These are phyloP conservation scores for Begonia loranthoides DNA, from an alignment of 306 rosid genomes.

Conservation along the genomic window DNA sequence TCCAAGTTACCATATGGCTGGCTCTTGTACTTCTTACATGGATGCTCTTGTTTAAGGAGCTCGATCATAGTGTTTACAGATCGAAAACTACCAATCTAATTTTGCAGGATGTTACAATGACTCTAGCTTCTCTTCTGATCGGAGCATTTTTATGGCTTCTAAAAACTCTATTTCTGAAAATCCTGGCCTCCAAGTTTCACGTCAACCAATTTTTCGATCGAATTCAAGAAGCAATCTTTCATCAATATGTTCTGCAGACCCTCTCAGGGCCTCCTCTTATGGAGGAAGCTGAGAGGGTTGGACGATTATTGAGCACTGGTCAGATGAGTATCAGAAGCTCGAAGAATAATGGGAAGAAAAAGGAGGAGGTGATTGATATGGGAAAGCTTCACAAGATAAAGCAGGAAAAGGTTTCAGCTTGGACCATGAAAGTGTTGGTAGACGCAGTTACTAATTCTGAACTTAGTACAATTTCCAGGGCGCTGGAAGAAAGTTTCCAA, in stretches of 20 bases:
- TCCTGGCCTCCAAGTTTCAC: slow-evolving; percentile 46
- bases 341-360: slow-evolving; percentile 39
- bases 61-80: slow-evolving; percentile 17
- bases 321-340: slow-evolving; percentile 53
- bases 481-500: slow-evolving; percentile 45
- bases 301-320: slow-evolving; percentile 50
- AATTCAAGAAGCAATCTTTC: slow-evolving; percentile 65
- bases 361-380: slow-evolving; percentile 55
- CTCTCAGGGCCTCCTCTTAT: slow-evolving; percentile 64
- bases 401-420: slow-evolving; percentile 73
- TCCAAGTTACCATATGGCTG: slow-evolving; percentile 28
- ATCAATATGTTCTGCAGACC: slow-evolving; percentile 46
- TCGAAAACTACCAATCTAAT: slow-evolving; percentile 30
- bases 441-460: slow-evolving; percentile 78
- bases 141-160: slow-evolving; percentile 68
- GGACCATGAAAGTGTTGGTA: slow-evolving; percentile 89
- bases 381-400: slow-evolving; percentile 64
- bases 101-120: slow-evolving; percentile 22
- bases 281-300: slow-evolving; percentile 50
- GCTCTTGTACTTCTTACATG: slow-evolving; percentile 53
- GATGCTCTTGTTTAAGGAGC: slow-evolving; percentile 33
- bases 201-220: slow-evolving; percentile 78
- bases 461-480: slow-evolving; percentile 56
- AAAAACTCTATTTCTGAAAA: slow-evolving; percentile 25
- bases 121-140: slow-evolving; percentile 53